phyloP scores from a whole-genome alignment of 768 basidiomycete species.

The Collybia mongolica region DNA sequence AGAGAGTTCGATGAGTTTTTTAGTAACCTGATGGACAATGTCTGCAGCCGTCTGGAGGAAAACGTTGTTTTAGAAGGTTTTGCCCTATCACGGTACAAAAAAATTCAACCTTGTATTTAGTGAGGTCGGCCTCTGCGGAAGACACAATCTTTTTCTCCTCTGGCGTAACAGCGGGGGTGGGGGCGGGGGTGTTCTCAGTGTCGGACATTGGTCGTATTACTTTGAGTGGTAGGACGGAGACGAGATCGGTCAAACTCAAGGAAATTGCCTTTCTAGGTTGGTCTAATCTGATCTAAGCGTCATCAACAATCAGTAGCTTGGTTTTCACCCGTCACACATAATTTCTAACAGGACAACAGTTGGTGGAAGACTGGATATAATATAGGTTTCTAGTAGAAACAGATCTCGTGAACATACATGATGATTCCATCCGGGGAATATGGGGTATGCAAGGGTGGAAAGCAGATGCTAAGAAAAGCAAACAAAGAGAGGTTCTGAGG shows the following conservation, averaged over 20 bases:
- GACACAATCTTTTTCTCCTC: constrained; percentile 52
- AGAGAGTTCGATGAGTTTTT: constrained; percentile 75
- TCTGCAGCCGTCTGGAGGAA: constrained; percentile 78
- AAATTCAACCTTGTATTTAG: constrained; percentile 79
- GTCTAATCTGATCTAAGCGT: constrained; percentile 1
- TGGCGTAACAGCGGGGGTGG: constrained; percentile 20
- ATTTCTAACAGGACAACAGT: too few relatives aligned
- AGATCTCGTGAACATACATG: constrained; percentile 1
- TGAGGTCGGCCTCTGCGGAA: constrained; percentile 71
- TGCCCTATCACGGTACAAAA: constrained; percentile 6
- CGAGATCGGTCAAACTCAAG: not conserved
- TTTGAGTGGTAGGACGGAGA: not conserved
- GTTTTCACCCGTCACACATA: too few relatives aligned
- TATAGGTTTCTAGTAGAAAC: not conserved
- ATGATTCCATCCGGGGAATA: constrained; percentile 1
- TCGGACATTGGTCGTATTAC: constrained; percentile 55
- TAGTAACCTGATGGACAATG: constrained; percentile 81
- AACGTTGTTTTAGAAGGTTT: constrained; percentile 20
- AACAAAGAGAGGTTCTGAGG: not conserved
- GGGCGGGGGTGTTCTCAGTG: constrained; percentile 42
- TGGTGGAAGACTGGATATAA: not conserved
- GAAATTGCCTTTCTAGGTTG: constrained; percentile 3
- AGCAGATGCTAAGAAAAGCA: too few relatives aligned
- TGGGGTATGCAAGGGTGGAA: not conserved
- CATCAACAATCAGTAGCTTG: not conserved